phyloP scores from a whole-genome alignment of 73 alveolate species.

The Symbiodinium pilosum region DNA sequence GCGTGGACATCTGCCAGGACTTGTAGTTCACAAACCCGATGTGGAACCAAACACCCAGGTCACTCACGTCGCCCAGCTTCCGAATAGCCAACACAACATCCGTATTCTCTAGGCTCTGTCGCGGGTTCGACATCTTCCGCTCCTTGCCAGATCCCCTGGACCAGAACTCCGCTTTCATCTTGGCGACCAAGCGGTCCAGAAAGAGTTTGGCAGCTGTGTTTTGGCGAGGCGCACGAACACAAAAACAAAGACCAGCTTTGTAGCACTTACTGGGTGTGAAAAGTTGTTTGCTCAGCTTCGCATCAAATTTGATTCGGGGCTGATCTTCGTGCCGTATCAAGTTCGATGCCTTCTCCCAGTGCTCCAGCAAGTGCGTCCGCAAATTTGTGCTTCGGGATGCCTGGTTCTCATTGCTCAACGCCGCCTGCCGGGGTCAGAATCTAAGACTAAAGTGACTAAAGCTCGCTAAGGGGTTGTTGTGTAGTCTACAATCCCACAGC shows the following conservation, averaged over 20 bases:
- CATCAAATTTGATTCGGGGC: background rate
- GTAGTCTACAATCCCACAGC: too few species aligned
- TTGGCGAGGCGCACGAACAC: background rate
- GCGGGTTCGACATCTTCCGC: background rate
- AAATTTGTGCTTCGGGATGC: background rate
- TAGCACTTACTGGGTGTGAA: background rate
- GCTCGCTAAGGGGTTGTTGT: too few species aligned
- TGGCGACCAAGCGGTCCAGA: background rate
- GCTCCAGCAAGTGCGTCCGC: background rate
- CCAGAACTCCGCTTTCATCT: background rate
- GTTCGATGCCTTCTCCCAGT: background rate
- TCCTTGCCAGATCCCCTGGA: background rate
- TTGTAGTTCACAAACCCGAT: background rate
- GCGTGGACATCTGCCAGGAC: background rate
- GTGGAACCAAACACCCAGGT: background rate
- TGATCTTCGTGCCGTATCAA: background rate
- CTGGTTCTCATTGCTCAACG: background rate
- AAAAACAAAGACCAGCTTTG: background rate
- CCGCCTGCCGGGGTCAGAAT: too few species aligned
- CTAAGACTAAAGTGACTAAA: too few species aligned
- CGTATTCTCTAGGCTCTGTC: background rate
- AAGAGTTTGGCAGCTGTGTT: background rate
- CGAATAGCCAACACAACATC: background rate
- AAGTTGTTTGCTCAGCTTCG: background rate
- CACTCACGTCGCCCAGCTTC: background rate